Evolutionary conservation across 2,329 filamentous ascomycete genomes (phyloP).

Genomic region (Diaporthe ampelina): DNA sequence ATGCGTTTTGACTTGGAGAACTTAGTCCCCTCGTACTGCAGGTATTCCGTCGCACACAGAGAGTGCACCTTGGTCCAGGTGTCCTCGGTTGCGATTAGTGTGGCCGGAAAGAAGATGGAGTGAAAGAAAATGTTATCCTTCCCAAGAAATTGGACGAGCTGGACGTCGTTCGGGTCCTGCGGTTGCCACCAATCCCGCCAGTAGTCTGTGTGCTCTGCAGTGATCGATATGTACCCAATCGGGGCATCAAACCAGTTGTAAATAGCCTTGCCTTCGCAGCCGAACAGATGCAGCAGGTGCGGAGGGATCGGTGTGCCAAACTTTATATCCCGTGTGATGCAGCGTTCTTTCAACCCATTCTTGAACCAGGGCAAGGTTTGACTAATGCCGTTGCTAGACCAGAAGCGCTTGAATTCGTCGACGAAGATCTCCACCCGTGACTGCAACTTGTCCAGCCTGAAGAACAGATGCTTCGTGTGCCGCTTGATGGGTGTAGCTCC

Average conservation of each 20-base stretch:
- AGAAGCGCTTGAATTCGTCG: constrained; percentile 71
- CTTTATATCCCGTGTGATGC: constrained; percentile 80
- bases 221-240: constrained; percentile 84
- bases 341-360: constrained; percentile 75
- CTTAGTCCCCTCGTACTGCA: constrained; percentile 79
- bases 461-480: constrained; percentile 79
- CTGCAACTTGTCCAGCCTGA: constrained; percentile 78
- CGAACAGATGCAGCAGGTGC: constrained; percentile 49
- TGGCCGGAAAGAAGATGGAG: constrained; percentile 81
- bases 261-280: constrained; percentile 63
- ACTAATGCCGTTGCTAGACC: constrained; percentile 70
- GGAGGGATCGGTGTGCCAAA: constrained; percentile 65
- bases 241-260: constrained; percentile 83
- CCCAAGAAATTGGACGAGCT: constrained; percentile 84
- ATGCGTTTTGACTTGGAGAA: constrained; percentile 82
- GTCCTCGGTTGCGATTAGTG: constrained; percentile 77
- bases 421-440: constrained; percentile 75
- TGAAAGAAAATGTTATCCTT: constrained; percentile 83
- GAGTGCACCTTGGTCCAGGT: constrained; percentile 83
- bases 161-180: constrained; percentile 72
- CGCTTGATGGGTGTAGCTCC: constrained; percentile 74
- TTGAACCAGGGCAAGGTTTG: constrained; percentile 75
- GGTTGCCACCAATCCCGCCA: constrained; percentile 83
- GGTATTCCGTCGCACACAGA: constrained; percentile 79
- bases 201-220: constrained; percentile 77